Percentiles rank a stretch among this genome's conserved stretches.
These are phyloP conservation scores for Volvariella volvacea DNA, from an alignment of 1,284 basidiomycete species.

Conservation along the genomic window DNA sequence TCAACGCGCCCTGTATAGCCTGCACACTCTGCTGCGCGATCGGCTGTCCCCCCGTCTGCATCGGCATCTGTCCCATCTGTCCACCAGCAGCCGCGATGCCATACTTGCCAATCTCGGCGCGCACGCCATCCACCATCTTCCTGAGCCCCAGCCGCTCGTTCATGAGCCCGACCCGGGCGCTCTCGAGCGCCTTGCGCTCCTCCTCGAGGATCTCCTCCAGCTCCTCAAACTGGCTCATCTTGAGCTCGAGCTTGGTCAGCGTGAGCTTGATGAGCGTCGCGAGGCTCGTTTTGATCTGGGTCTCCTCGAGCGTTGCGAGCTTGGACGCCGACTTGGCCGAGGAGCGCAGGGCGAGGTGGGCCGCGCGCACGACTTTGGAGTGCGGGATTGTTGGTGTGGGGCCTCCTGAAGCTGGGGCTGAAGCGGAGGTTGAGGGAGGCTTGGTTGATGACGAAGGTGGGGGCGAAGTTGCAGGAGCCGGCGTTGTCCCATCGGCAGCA, in stretches of 20 bases:
- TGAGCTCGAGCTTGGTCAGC: slow-evolving; percentile 88
- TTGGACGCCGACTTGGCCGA: slow-evolving; percentile 83
- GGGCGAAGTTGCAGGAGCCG: too few species aligned
- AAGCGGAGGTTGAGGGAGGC: not conserved
- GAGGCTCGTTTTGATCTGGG: slow-evolving; percentile 76
- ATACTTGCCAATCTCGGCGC: slow-evolving; percentile 54
- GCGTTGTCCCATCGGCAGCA: too few species aligned
- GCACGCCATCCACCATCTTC: slow-evolving; percentile 59
- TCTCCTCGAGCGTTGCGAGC: slow-evolving; percentile 83
- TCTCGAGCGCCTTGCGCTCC: slow-evolving; percentile 72
- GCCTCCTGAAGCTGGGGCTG: slow-evolving; percentile 17
- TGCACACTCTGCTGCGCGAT: too few species aligned
- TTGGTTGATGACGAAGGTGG: too few species aligned
- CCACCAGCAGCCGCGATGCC: slow-evolving; percentile 13
- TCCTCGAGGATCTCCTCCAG: slow-evolving; percentile 86
- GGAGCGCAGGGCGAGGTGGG: slow-evolving; percentile 79
- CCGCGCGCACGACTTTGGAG: slow-evolving; percentile 74
- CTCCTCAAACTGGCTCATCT: slow-evolving; percentile 89
- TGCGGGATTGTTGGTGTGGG: slow-evolving; percentile 50
- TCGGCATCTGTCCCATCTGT: not conserved
- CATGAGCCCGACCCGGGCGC: slow-evolving; percentile 59
- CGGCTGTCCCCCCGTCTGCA: too few species aligned
- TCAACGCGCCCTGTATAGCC: too few species aligned
- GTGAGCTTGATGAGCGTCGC: slow-evolving; percentile 87
- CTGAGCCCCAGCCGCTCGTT: slow-evolving; percentile 60